These are phyloP conservation scores for Pythium aphanidermatum DNA, from an alignment of 352 stramenopile species.

Conservation along the genomic window DNA sequence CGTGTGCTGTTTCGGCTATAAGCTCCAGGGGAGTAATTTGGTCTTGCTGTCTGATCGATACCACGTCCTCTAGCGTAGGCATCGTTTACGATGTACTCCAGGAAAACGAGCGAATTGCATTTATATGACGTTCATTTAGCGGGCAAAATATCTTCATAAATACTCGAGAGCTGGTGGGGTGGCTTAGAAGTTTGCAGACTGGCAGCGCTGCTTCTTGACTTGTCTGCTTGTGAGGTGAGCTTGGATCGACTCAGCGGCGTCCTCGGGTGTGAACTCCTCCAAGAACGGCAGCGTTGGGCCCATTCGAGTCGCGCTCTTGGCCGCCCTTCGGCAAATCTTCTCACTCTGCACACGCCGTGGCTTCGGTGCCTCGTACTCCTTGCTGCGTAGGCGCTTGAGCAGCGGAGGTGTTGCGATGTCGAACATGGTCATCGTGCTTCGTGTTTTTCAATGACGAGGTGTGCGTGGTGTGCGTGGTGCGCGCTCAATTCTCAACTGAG, in stretches of 20 bases:
- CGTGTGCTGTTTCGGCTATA: too few species aligned
- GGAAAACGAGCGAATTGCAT: too few species aligned
- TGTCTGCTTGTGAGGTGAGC: constrained; percentile 3
- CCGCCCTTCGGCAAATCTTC: constrained; percentile 7
- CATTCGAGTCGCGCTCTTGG: constrained; percentile 11
- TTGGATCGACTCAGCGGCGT: constrained; percentile 15
- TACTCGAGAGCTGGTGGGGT: neutral
- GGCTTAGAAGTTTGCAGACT: constrained; percentile 13
- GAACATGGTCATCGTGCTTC: constrained; percentile 1
- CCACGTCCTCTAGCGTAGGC: too few species aligned
- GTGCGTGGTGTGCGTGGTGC: neutral
- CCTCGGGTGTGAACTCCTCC: constrained; percentile 21
- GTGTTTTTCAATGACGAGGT: neutral
- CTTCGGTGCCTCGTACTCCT: neutral
- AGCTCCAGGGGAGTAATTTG: too few species aligned
- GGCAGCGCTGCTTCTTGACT: constrained; percentile 23
- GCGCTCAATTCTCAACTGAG: constrained; percentile 1
- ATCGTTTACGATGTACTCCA: too few species aligned
- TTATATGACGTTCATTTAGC: too few species aligned
- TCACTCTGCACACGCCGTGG: constrained; percentile 11
- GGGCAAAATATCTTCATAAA: neutral
- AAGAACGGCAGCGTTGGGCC: constrained; percentile 27
- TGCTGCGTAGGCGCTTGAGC: constrained; percentile 7
- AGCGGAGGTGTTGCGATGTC: constrained; percentile 10
- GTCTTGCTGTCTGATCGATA: too few species aligned